Evolutionary conservation across 441 rosid species (phyloP), one percentile per base, ranked within the genome.

Genomic region (Syzygium malaccense): DNA sequence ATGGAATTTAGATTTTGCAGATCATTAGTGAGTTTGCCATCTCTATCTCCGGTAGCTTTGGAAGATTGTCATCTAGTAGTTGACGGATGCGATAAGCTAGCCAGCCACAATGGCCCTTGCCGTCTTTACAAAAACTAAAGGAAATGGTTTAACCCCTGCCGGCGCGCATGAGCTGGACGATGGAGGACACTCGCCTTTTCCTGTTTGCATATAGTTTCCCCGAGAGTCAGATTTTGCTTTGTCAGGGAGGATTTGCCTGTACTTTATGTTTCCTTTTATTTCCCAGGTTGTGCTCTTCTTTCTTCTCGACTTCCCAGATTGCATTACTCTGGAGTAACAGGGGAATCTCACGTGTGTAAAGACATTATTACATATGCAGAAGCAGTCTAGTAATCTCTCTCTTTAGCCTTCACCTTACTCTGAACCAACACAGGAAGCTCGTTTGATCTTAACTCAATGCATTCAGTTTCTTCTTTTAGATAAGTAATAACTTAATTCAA

Each of bases 311-410:
- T 32, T 18, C 19, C 45, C 26, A 3, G 78, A 18, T 0, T 32
- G 79, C 79, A 18, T 0, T 0, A 19, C 48, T 19, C 79, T 66
- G 78, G 78, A 0, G 32, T 32, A 18, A 32, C 45, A 0, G 79
- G 7, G 12, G 48, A 33, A 9, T 7, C 14, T 33, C 25, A 68
- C 26, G 5, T 19, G 79, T 68, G 45, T 68, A 68, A 32, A n/a
- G n/a, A n/a, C n/a, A n/a, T n/a, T n/a, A n/a, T n/a, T 33, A 33
- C 33, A 33, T 33, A 33, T 33, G 33, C 33, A 33, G 3, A 33
- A 33, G 33, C 33, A 33, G 33, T 33, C 33, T 33, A 33, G 33
- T 33, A 33, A 33, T 33, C 33, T 33, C 33, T 33, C 33, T 33
- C 33, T 33, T 33, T 33, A 33, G 33, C 3, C 33, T 33, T 33